These are phyloP conservation scores for Aotearoamyces nothofagi DNA, from an alignment of 2,329 filamentous ascomycete genomes.

Conservation along the genomic window DNA sequence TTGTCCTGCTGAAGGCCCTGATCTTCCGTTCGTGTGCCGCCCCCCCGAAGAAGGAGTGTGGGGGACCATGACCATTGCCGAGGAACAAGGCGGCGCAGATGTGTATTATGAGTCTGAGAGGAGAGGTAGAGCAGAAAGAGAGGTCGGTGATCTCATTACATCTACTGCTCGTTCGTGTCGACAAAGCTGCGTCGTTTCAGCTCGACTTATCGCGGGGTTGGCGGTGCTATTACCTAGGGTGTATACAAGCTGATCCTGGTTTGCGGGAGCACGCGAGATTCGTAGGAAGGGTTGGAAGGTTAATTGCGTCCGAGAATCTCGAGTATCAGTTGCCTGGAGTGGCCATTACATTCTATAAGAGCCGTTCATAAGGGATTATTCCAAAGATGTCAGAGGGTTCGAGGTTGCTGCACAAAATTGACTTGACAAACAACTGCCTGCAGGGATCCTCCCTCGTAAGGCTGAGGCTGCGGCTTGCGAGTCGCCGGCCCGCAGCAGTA, in stretches of 20 bases:
- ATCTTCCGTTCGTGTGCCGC: constrained; percentile 22
- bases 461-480: not conserved
- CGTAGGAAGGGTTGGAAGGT: too few species aligned
- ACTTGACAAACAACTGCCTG: not conserved
- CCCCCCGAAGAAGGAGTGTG: constrained; percentile 17
- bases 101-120: constrained; percentile 11
- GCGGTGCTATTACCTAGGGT: not conserved
- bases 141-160: constrained; percentile 18
- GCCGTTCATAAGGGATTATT: too few species aligned
- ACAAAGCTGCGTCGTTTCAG: not conserved
- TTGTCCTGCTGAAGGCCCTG: constrained; percentile 13
- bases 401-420: not conserved
- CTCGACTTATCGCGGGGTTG: not conserved
- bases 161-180: constrained; percentile 2
- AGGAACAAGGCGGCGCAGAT: constrained; percentile 6
- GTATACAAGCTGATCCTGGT: too few species aligned
- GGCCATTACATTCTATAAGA: too few species aligned
- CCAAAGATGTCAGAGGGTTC: too few species aligned
- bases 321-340: too few species aligned
- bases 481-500: too few species aligned
- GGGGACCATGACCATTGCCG: constrained; percentile 18
- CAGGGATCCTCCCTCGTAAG: not conserved
- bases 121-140: constrained; percentile 14
- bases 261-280: too few species aligned
- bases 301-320: too few species aligned